Evolutionary conservation across 1,284 basidiomycete genomes (phyloP).

Genomic region (Leccinum solheimii): DNA sequence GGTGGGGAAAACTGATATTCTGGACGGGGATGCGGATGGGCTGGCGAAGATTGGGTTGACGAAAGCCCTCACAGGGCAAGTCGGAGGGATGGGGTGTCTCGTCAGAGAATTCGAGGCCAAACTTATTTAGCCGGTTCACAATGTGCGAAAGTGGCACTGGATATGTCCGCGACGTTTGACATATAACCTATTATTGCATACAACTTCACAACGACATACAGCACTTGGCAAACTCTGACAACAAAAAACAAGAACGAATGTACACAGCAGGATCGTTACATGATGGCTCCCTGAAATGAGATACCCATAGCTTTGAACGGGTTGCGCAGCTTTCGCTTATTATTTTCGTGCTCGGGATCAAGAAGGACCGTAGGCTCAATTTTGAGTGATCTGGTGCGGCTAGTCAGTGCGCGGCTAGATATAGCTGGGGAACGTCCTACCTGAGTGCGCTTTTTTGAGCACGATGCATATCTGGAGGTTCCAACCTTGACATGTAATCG

Average conservation of each 20-base stretch:
- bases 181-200: slow-evolving; percentile 10
- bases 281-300: slow-evolving; percentile 22
- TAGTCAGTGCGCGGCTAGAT: slow-evolving; percentile 10
- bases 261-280: slow-evolving; percentile 19
- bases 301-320: slow-evolving; percentile 14
- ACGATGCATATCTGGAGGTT: slow-evolving; percentile 23
- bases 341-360: slow-evolving; percentile 17
- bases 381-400: slow-evolving; percentile 23
- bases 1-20: background rate
- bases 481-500: slow-evolving; percentile 22
- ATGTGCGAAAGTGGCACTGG: slow-evolving; percentile 35
- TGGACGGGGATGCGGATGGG: background rate
- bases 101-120: slow-evolving; percentile 19
- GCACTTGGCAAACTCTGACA: background rate
- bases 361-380: slow-evolving; percentile 31
- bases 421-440: slow-evolving; percentile 13
- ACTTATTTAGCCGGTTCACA: slow-evolving; percentile 24
- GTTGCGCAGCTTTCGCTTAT: slow-evolving; percentile 1
- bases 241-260: background rate
- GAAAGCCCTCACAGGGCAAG: background rate
- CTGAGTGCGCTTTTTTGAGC: slow-evolving; percentile 29
- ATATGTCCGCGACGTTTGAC: slow-evolving; percentile 3
- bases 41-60: slow-evolving; percentile 4
- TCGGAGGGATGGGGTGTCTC: slow-evolving; percentile 21
- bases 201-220: background rate